phyloP scores from a whole-genome alignment of 148 eudicot species.

The Polygonum aviculare region DNA sequence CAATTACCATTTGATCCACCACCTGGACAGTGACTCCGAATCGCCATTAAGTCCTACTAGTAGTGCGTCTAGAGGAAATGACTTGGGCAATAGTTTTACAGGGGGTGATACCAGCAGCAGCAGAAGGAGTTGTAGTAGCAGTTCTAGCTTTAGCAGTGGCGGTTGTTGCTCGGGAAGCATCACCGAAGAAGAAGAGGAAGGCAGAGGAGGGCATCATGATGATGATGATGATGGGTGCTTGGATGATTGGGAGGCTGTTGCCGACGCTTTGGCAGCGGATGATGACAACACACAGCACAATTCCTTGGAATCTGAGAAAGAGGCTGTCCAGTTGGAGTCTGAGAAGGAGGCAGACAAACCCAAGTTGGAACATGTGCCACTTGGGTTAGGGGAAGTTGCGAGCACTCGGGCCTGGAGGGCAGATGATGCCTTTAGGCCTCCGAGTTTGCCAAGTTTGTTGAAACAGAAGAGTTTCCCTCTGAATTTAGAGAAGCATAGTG shows the following conservation, averaged over 20 bases:
- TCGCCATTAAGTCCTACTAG: conserved; percentile 54
- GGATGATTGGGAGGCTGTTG: conserved; percentile 95
- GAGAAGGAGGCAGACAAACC: conserved; percentile 12
- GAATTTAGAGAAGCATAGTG: conserved; percentile 34
- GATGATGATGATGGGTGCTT: conserved; percentile 50
- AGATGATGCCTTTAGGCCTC: conserved; percentile 84
- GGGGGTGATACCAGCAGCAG: conserved; percentile 44
- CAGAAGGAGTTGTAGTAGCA: conserved; percentile 37
- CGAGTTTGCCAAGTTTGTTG: conserved; percentile 63
- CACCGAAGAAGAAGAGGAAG: conserved; percentile 70
- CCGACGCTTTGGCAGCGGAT: conserved; percentile 54
- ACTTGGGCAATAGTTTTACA: conserved; percentile 22
- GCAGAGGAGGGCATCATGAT: conserved; percentile 5
- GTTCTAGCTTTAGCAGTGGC: conserved; percentile 36
- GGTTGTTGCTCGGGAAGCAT: conserved; percentile 53
- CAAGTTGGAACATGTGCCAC: conserved; percentile 23
- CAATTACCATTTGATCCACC: conserved; percentile 25
- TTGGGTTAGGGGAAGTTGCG: conserved; percentile 19
- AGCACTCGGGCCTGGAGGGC: conserved; percentile 62
- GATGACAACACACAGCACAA: conserved; percentile 30
- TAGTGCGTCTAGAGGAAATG: conserved; percentile 37
- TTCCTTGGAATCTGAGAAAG: conserved; percentile 16
- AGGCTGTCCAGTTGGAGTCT: conserved; percentile 14
- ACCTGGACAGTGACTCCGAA: conserved; percentile 52
- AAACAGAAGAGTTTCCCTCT: conserved; percentile 70